These are phyloP conservation scores for Pyrus communis DNA, from an alignment of 306 rosid genomes.

Conservation along the genomic window DNA sequence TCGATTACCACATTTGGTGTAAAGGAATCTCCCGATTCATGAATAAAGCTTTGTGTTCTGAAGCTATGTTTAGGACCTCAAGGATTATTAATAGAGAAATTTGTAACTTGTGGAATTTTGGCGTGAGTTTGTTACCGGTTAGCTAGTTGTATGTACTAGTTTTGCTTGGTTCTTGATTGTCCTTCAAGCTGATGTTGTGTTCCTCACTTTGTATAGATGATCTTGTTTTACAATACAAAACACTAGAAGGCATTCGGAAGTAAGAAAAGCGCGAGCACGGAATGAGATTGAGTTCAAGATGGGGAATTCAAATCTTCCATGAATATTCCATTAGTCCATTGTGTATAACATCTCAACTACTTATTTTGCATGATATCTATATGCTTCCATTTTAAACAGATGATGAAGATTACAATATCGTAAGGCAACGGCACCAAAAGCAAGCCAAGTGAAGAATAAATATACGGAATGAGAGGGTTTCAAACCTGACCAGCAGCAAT, in stretches of 20 bases:
- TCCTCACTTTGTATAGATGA: background rate
- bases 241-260: background rate
- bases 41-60: background rate
- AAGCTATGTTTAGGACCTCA: background rate
- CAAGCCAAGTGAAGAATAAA: background rate
- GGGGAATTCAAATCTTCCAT: background rate
- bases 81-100: background rate
- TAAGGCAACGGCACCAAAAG: background rate
- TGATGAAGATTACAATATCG: background rate
- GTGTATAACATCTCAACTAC: background rate
- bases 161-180: background rate
- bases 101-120: background rate
- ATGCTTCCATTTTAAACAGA: background rate
- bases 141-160: background rate
- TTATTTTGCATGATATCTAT: no score
- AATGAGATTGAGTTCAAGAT: background rate
- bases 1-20: background rate
- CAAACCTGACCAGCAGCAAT: conserved; percentile 75
- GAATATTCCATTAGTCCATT: background rate
- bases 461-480: background rate
- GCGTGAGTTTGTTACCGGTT: background rate
- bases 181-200: background rate
- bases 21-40: background rate
- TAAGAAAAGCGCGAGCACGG: background rate
- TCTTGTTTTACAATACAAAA: background rate